Percentiles rank a stretch among this genome's conserved stretches.
Conservation (phyloP, 2,329 filamentous ascomycete genomes). For the Aspergillus terreus region DNA sequence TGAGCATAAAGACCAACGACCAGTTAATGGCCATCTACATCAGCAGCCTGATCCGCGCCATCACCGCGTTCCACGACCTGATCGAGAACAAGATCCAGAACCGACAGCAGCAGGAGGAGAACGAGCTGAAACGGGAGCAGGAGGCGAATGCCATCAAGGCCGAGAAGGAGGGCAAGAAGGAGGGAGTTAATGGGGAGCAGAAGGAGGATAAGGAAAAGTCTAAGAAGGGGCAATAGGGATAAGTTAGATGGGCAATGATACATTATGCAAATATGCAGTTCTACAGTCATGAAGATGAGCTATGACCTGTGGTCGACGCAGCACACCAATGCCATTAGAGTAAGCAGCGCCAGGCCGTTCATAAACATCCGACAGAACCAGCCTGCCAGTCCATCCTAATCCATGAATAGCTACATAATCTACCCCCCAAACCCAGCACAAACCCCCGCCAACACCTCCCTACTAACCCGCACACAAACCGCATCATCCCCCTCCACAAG, state of each 20-base stretch:
- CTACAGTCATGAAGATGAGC: no score
- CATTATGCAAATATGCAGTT: neutral
- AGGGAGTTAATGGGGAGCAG: slow-evolving; percentile 51
- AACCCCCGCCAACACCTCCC: slow-evolving; percentile 71
- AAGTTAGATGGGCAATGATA: slow-evolving; percentile 20
- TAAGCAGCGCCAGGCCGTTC: no score
- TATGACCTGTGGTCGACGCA: no score
- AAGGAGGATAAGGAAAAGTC: slow-evolving; percentile 58
- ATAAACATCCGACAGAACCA: no score
- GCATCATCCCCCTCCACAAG: slow-evolving; percentile 58
- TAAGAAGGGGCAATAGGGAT: slow-evolving; percentile 50
- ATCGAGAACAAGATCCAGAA: slow-evolving; percentile 99
- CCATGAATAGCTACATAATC: neutral
- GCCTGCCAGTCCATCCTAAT: no score
- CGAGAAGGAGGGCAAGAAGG: slow-evolving; percentile 57
- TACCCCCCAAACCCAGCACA: slow-evolving; percentile 44
- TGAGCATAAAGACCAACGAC: slow-evolving; percentile 99
- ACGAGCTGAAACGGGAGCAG: slow-evolving; percentile 74
- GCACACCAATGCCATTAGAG: no score
- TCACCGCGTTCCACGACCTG: slow-evolving; percentile 97
- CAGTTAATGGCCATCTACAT: slow-evolving; percentile 98
- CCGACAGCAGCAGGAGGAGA: slow-evolving; percentile 92
- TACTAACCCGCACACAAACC: slow-evolving; percentile 45
- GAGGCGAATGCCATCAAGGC: slow-evolving; percentile 62
- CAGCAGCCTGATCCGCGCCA: slow-evolving; percentile 92